Evolutionary conservation across 495 filamentous ascomycete genomes (phyloP).

Genomic region (Chlorociboria aeruginascens): DNA sequence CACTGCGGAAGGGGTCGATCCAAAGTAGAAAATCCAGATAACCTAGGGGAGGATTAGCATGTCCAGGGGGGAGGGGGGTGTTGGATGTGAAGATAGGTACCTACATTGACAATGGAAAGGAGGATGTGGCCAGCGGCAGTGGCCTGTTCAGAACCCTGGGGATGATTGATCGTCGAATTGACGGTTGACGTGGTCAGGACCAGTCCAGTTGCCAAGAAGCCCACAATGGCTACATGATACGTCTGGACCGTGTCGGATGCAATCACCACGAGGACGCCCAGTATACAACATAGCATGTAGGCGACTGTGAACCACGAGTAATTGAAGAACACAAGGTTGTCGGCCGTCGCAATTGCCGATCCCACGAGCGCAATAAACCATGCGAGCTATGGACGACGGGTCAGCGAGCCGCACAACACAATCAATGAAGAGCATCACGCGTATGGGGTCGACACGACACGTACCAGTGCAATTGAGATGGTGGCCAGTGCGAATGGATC

Average conservation of each 20-base stretch:
- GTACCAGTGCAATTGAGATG: slow-evolving; percentile 79
- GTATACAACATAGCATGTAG: slow-evolving; percentile 72
- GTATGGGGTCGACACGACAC: slow-evolving; percentile 25
- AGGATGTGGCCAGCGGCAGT: slow-evolving; percentile 89
- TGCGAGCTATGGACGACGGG: slow-evolving; percentile 49
- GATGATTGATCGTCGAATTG: slow-evolving; percentile 65
- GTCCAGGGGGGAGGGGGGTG: no score
- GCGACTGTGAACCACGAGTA: slow-evolving; percentile 85
- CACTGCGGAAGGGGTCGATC: slow-evolving; percentile 77
- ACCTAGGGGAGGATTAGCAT: slow-evolving; percentile 41
- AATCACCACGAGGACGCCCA: slow-evolving; percentile 68
- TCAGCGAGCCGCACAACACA: background rate
- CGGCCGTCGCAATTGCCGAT: slow-evolving; percentile 64
- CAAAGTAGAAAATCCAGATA: slow-evolving; percentile 98
- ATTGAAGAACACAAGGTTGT: slow-evolving; percentile 50
- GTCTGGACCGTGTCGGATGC: slow-evolving; percentile 70
- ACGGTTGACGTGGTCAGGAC: slow-evolving; percentile 75
- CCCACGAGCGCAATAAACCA: slow-evolving; percentile 89
- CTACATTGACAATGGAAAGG: slow-evolving; percentile 86
- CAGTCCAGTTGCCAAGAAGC: slow-evolving; percentile 70
- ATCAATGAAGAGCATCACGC: background rate
- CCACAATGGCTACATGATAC: slow-evolving; percentile 87
- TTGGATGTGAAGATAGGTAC: slow-evolving; percentile 23
- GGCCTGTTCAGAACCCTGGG: slow-evolving; percentile 63
- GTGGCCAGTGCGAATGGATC: slow-evolving; percentile 96